phyloP scores from a whole-genome alignment of 2,329 filamentous ascomycete genomes.

The Arthrobotrys musiformis region DNA sequence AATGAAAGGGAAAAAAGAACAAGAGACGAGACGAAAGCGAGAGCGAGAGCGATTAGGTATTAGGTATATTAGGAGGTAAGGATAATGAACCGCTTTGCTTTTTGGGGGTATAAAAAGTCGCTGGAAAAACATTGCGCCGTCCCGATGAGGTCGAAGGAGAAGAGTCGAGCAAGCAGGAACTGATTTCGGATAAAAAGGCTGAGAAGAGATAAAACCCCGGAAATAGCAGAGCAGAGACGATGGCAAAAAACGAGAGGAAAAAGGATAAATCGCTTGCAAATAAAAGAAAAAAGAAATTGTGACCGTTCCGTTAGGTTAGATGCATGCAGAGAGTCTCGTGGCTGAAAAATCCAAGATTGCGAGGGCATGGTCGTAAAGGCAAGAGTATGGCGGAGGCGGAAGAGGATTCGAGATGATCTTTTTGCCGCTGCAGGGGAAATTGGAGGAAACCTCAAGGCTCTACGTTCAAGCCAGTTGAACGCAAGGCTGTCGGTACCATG shows the following conservation, averaged over 20 bases:
- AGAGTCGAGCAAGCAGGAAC: conserved; percentile 40
- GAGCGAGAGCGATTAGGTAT: conserved; percentile 37
- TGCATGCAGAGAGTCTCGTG: conserved; percentile 54
- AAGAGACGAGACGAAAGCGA: conserved; percentile 16
- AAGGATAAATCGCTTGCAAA: conserved; percentile 47
- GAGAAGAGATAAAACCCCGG: conserved; percentile 44
- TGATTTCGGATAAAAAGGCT: conserved; percentile 54
- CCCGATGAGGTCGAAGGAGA: conserved; percentile 51
- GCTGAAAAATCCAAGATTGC: conserved; percentile 41
- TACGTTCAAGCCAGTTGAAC: conserved; percentile 54
- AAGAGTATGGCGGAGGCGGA: conserved; percentile 25
- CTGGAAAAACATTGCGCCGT: conserved; percentile 56
- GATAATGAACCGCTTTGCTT: conserved; percentile 38
- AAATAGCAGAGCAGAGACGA: conserved; percentile 28
- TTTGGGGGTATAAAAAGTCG: conserved; percentile 55
- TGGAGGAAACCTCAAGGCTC: neutral
- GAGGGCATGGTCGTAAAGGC: conserved; percentile 48
- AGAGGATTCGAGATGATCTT: conserved; percentile 17
- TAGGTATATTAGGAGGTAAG: conserved; percentile 32
- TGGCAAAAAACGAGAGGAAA: conserved; percentile 25
- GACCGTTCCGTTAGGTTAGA: conserved; percentile 49
- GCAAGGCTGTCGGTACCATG: conserved; percentile 30
- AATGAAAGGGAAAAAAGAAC: neutral
- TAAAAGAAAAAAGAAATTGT: conserved; percentile 17
- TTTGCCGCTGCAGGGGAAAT: conserved; percentile 38